Percentiles rank a stretch among this genome's conserved stretches.
These are phyloP conservation scores for Claviceps sorghi DNA, from an alignment of 2,329 filamentous ascomycete species.

Conservation along the genomic window DNA sequence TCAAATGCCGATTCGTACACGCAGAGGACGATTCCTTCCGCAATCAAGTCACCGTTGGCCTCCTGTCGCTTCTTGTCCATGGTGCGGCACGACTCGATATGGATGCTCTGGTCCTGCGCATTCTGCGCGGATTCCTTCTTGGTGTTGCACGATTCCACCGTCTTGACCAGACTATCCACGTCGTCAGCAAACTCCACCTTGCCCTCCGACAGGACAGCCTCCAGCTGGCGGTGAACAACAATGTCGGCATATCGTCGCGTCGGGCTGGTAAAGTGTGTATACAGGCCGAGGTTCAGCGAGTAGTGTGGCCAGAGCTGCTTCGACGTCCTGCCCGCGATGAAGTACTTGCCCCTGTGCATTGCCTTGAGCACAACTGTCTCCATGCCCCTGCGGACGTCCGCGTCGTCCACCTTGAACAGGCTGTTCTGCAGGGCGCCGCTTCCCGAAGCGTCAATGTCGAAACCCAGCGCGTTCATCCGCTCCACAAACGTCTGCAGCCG, in stretches of 20 bases:
- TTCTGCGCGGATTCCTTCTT: constrained; percentile 98
- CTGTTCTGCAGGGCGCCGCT: constrained; percentile 89
- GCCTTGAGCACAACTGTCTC: constrained; percentile 90
- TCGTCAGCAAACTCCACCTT: constrained; percentile 80
- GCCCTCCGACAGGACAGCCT: constrained; percentile 69
- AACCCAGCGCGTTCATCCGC: constrained; percentile 81
- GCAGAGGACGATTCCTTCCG: constrained; percentile 88
- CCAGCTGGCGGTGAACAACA: constrained; percentile 86
- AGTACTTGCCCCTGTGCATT: constrained; percentile 95
- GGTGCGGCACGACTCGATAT: constrained; percentile 89
- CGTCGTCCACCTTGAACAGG: constrained; percentile 81
- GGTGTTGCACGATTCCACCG: constrained; percentile 88
- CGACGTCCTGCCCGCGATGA: constrained; percentile 62
- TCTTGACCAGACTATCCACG: constrained; percentile 76
- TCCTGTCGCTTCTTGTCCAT: constrained; percentile 90
- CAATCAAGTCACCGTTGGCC: constrained; percentile 79
- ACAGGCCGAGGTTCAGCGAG: constrained; percentile 78
- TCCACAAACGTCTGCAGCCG: constrained; percentile 84
- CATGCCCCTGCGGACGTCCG: constrained; percentile 89
- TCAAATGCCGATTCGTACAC: constrained; percentile 99
- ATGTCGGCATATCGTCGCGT: constrained; percentile 91
- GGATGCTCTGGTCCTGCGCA: constrained; percentile 95
- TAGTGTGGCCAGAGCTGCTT: constrained; percentile 78
- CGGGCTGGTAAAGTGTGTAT: constrained; percentile 95
- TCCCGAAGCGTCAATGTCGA: constrained; percentile 76